phyloP scores from a whole-genome alignment of 345 rosid species.

The Syzygium oleosum region DNA sequence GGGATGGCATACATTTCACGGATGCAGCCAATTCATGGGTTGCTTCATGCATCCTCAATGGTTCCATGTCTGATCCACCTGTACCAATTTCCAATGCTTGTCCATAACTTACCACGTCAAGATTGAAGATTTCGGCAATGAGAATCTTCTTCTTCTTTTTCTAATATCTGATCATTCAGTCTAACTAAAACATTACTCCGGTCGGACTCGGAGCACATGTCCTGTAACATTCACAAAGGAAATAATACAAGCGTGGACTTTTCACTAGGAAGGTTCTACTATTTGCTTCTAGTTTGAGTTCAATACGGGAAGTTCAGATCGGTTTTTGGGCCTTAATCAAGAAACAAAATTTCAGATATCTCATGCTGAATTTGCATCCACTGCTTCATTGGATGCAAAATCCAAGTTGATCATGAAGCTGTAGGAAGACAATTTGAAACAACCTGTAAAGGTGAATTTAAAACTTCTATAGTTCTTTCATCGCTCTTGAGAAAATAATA shows the following conservation, averaged over 20 bases:
- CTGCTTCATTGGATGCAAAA: background rate
- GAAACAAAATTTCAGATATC: background rate
- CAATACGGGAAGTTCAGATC: background rate
- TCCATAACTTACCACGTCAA: background rate
- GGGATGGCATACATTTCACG: slow-evolving; percentile 67
- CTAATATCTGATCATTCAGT: background rate
- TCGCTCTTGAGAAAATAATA: background rate
- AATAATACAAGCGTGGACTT: background rate
- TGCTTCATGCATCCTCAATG: slow-evolving; percentile 32
- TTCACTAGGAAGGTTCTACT: background rate
- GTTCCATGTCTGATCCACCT: slow-evolving; percentile 29
- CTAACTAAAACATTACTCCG: background rate
- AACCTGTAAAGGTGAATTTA: background rate
- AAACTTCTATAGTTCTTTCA: background rate
- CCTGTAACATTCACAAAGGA: background rate
- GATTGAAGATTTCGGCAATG: background rate
- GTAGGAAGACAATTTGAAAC: background rate
- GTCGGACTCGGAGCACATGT: background rate
- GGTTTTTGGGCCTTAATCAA: background rate
- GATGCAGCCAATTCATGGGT: slow-evolving; percentile 46
- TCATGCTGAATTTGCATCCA: background rate
- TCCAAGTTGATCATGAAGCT: background rate
- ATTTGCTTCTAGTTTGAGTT: background rate
- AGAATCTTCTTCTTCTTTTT: background rate
- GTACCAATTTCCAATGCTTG: background rate